Base-by-base conservation (phyloP, 768 basidiomycete species). In the Lactifluus piperatus region DNA sequence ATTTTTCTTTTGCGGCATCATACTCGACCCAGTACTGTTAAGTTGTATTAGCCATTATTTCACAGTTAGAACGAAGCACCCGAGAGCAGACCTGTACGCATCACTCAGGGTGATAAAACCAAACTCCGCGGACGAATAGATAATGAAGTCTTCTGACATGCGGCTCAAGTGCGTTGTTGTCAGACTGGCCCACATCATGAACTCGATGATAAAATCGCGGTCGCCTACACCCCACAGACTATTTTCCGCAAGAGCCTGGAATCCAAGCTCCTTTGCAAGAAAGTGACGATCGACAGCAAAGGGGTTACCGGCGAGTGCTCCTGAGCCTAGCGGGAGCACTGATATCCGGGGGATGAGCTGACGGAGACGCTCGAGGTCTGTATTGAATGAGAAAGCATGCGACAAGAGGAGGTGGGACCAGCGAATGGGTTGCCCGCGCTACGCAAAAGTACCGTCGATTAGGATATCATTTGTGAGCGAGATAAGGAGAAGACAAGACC, bases 1-100 rank as follows among this genome's bases (percentile, higher is more conserved):
- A 69, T 97, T 97, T 75, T 98, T 99, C 77, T 99, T 98, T 70
- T 98, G 97, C 5, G 97, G 97, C 97, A 99, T 99, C 70, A 99
- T 97, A 65, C 94, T 97, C 41, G 94, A 97, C 7, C 97, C 97
- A 45, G 97, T 99, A 70, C 94, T 97, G 22, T 64, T 41, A 51
- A 54, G 18, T 4, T 22, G 9, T 10, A 16, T 32, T 26, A 51
- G 50, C 24, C 24, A 43, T 29, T 18, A 8, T 29, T 9, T 41
- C 30, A 52, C 20, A n/a, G 57, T 29, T 18, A 13, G 2, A 7
- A 24, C n/a, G 18, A 32, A 41, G 39, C 27, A 45, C 34, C 24
- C 10, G 29, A 51, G n/a, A 49, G 69, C 79, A 54, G 55, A 92
- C 94, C 90, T 93, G 73, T 99, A 99, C 5, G 97, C 97, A 73